phyloP scores from a whole-genome alignment of 441 rosid genomes.

The Adansonia grandidieri region DNA sequence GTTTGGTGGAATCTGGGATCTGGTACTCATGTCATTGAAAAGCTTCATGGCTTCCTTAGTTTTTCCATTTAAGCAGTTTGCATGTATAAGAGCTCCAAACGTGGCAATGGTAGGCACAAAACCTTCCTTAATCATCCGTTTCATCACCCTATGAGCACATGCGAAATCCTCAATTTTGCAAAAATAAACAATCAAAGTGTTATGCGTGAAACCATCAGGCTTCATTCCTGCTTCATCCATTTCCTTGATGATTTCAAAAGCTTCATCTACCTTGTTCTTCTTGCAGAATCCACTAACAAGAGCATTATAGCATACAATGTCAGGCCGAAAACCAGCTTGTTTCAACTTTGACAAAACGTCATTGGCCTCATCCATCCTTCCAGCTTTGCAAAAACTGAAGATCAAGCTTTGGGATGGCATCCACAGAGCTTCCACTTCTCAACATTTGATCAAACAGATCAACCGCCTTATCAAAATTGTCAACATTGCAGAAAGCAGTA shows the following conservation, averaged over 20 bases:
- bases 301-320: conserved; percentile 65
- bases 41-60: conserved; percentile 61
- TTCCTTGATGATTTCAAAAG: conserved; percentile 57
- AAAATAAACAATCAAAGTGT: conserved; percentile 59
- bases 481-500: conserved; percentile 56
- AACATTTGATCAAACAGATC: conserved; percentile 58
- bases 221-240: conserved; percentile 58
- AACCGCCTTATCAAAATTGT: conserved; percentile 62
- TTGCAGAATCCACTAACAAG: conserved; percentile 63
- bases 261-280: conserved; percentile 53
- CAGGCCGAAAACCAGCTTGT: conserved; percentile 61
- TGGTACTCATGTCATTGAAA: conserved; percentile 49
- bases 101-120: conserved; percentile 58
- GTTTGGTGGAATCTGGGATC: conserved; percentile 56
- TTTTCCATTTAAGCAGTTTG: conserved; percentile 54
- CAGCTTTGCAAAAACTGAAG: conserved; percentile 59
- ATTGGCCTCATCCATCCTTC: conserved; percentile 62
- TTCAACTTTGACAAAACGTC: conserved; percentile 47
- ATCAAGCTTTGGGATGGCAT: conserved; percentile 70
- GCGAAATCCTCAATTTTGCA: conserved; percentile 48
- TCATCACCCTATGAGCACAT: conserved; percentile 45
- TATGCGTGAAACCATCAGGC: conserved; percentile 63
- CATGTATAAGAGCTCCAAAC: conserved; percentile 62
- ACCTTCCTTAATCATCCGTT: conserved; percentile 56
- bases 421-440: conserved; percentile 49